Conservation (phyloP, 2,329 filamentous ascomycete genomes). For the Aspergillus aculeatinus region DNA sequence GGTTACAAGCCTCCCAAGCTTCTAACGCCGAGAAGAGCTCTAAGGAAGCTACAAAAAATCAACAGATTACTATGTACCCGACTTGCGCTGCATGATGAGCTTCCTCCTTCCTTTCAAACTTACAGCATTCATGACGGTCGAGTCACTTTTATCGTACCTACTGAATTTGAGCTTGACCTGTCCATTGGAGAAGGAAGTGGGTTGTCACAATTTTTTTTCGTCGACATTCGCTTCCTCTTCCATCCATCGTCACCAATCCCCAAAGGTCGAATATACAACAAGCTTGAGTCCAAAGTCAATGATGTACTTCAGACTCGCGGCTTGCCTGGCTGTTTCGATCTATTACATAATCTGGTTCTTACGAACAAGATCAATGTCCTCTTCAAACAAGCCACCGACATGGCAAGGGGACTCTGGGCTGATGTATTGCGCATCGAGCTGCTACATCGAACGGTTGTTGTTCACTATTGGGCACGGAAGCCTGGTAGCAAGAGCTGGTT, state of each 20-base stretch:
- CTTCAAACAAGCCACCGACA: constrained; percentile 69
- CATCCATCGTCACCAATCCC: constrained; percentile 66
- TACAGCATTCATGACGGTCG: constrained; percentile 82
- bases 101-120: constrained; percentile 73
- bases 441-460: constrained; percentile 74
- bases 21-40: constrained; percentile 68
- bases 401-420: constrained; percentile 72
- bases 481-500: constrained; percentile 82
- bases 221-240: constrained; percentile 86
- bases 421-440: constrained; percentile 74
- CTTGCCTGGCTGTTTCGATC: constrained; percentile 76
- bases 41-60: constrained; percentile 74
- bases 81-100: constrained; percentile 78
- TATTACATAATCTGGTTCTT: constrained; percentile 81
- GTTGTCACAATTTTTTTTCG: constrained; percentile 84
- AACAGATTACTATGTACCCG: constrained; percentile 81
- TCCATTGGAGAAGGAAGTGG: constrained; percentile 85
- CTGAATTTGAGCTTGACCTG: constrained; percentile 90
- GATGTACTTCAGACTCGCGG: constrained; percentile 67
- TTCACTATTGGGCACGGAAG: constrained; percentile 85
- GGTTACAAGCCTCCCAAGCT: constrained; percentile 73
- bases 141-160: constrained; percentile 78
- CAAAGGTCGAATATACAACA: constrained; percentile 59
- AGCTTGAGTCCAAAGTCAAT: constrained; percentile 72
- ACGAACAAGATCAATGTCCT: constrained; percentile 88